phyloP scores from a whole-genome alignment of 148 eudicot genomes.

The Tetragonia tetragonoides region DNA sequence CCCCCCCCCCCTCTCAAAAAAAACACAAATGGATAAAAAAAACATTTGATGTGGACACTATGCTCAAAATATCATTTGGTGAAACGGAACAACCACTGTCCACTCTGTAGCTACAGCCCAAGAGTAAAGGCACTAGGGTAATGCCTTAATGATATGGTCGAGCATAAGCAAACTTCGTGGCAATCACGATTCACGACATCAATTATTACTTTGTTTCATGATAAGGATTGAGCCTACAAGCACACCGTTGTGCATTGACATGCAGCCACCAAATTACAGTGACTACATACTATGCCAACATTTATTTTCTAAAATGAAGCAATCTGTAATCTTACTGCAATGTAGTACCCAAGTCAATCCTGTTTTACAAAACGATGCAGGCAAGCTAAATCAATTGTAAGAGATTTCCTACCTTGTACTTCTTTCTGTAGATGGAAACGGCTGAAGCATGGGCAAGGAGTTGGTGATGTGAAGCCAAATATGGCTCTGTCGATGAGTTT shows the following conservation, averaged over 20 bases:
- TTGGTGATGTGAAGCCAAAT: constrained; percentile 72
- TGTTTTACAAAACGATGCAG: background rate
- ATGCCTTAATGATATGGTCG: background rate
- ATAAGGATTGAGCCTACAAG: background rate
- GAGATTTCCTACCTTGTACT: constrained; percentile 50
- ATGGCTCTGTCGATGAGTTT: constrained; percentile 49
- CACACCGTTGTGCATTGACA: background rate
- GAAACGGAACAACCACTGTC: no score
- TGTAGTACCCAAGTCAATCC: background rate
- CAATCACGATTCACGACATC: background rate
- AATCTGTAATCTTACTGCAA: background rate
- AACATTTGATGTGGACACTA: background rate
- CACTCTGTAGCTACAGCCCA: no score
- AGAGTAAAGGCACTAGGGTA: background rate
- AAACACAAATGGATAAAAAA: background rate
- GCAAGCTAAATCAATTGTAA: constrained; percentile 1
- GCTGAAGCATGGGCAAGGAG: constrained; percentile 78
- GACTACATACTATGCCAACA: background rate
- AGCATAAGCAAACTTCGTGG: background rate
- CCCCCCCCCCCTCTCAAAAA: background rate
- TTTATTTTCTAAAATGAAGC: background rate
- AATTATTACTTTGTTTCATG: background rate
- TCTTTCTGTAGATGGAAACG: constrained; percentile 56
- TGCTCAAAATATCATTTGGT: no score
- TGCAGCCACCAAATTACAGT: background rate